phyloP scores from a whole-genome alignment of 1,284 basidiomycete genomes.

The Porphyrellus sp. region DNA sequence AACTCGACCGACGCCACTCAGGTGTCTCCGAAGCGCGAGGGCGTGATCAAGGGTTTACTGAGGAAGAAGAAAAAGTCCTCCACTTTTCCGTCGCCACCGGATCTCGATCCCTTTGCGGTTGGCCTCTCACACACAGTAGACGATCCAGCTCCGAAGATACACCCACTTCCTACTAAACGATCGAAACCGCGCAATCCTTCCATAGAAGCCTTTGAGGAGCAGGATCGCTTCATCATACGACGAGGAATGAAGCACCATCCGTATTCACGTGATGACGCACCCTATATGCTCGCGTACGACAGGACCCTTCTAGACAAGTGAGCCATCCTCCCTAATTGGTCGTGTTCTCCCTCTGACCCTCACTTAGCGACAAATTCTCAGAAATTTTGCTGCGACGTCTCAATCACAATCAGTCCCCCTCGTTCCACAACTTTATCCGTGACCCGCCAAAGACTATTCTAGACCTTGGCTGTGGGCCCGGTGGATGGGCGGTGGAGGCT shows the following conservation, averaged over 20 bases:
- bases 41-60: conserved; percentile 19
- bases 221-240: conserved; percentile 39
- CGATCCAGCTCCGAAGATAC: background rate
- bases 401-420: conserved; percentile 48
- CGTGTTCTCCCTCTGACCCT: conserved; percentile 15
- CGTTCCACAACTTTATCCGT: conserved; percentile 55
- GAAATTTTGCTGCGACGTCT: conserved; percentile 52
- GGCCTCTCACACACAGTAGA: background rate
- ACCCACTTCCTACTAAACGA: background rate
- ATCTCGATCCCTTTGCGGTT: conserved; percentile 14
- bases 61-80: conserved; percentile 29
- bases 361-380: conserved; percentile 53
- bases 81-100: background rate
- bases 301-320: conserved; percentile 57
- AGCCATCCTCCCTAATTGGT: conserved; percentile 23
- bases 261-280: conserved; percentile 45
- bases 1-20: conserved; percentile 1
- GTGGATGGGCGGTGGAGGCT: conserved; percentile 60
- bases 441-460: conserved; percentile 54
- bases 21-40: conserved; percentile 24
- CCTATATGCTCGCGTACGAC: conserved; percentile 66
- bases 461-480: conserved; percentile 70
- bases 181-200: conserved; percentile 12
- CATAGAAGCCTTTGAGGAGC: conserved; percentile 28
- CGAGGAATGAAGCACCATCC: conserved; percentile 53